Evolutionary conservation across 2,329 filamentous ascomycete genomes (phyloP).

Genomic region (Claviceps monticola): DNA sequence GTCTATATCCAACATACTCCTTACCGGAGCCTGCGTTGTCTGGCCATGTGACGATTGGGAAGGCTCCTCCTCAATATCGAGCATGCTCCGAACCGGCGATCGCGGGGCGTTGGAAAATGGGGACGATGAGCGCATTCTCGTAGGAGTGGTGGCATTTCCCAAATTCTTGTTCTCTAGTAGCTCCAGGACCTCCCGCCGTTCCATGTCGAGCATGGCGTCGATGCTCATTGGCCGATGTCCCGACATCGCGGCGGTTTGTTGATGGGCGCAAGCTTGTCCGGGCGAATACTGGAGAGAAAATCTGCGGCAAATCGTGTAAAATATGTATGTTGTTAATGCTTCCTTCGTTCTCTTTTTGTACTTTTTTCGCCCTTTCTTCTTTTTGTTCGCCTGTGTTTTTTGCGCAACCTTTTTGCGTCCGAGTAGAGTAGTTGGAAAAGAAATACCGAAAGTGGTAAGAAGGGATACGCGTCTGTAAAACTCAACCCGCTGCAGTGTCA

Average conservation of each 20-base stretch:
- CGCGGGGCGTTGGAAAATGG: constrained; percentile 41
- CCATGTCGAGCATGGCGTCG: constrained; percentile 63
- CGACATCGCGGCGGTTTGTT: constrained; percentile 16
- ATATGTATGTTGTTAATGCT: too few species aligned
- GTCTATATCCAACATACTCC: constrained; percentile 52
- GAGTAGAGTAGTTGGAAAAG: background rate
- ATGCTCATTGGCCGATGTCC: constrained; percentile 49
- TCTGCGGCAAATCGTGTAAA: background rate
- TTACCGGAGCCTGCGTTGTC: constrained; percentile 38
- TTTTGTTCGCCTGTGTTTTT: too few species aligned
- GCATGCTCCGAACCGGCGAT: constrained; percentile 57
- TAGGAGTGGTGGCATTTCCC: constrained; percentile 17
- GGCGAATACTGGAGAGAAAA: background rate
- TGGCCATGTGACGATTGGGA: constrained; percentile 10
- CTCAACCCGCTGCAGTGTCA: background rate
- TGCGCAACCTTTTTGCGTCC: too few species aligned
- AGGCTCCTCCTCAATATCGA: constrained; percentile 38
- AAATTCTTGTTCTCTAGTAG: constrained; percentile 43
- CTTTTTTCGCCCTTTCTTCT: too few species aligned
- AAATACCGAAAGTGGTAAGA: background rate
- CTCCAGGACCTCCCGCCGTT: constrained; percentile 58
- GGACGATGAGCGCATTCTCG: constrained; percentile 34
- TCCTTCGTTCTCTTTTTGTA: too few species aligned
- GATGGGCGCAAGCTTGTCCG: too few species aligned
- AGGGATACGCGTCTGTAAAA: background rate